Percentiles rank a stretch among this genome's conserved stretches.
phyloP scores from a whole-genome alignment of 2,329 filamentous ascomycete species.

The Penicillium hesseltinei region DNA sequence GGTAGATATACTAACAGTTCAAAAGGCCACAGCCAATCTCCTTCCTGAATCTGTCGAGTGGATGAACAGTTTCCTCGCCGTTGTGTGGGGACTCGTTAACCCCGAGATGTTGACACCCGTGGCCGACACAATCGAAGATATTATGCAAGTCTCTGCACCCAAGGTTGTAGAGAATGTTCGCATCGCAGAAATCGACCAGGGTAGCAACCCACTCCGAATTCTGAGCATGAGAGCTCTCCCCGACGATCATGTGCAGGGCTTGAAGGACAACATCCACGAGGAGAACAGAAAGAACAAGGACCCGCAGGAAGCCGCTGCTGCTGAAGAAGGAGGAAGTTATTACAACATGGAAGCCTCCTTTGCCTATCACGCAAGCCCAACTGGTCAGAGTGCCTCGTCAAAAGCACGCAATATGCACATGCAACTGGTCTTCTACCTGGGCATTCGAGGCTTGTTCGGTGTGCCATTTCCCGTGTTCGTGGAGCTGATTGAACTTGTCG shows the following conservation, averaged over 20 bases:
- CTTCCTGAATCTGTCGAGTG: conserved; percentile 92
- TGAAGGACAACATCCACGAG: conserved; percentile 77
- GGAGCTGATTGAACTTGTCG: conserved; percentile 85
- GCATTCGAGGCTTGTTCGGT: conserved; percentile 83
- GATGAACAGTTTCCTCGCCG: conserved; percentile 84
- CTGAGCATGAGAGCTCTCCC: conserved; percentile 83
- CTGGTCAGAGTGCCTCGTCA: conserved; percentile 65
- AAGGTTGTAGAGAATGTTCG: conserved; percentile 90
- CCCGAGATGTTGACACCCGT: conserved; percentile 91
- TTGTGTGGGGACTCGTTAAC: conserved; percentile 89
- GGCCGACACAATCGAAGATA: conserved; percentile 90
- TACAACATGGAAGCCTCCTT: conserved; percentile 91
- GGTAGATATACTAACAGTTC: not conserved
- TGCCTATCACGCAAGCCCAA: conserved; percentile 84
- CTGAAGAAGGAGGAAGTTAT: conserved; percentile 86
- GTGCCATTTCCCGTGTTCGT: conserved; percentile 85
- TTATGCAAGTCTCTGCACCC: conserved; percentile 95
- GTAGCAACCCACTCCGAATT: conserved; percentile 83
- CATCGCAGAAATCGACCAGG: conserved; percentile 92
- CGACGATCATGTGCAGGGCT: conserved; percentile 73
- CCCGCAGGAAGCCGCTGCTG: conserved; percentile 79
- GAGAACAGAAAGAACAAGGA: conserved; percentile 80
- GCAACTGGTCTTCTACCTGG: conserved; percentile 91
- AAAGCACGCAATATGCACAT: conserved; percentile 96
- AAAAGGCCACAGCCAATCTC: conserved; percentile 73